Evolutionary conservation across 495 filamentous ascomycete species (phyloP), one percentile per base, ranked within the genome.

Genomic region (Neurospora sp.): DNA sequence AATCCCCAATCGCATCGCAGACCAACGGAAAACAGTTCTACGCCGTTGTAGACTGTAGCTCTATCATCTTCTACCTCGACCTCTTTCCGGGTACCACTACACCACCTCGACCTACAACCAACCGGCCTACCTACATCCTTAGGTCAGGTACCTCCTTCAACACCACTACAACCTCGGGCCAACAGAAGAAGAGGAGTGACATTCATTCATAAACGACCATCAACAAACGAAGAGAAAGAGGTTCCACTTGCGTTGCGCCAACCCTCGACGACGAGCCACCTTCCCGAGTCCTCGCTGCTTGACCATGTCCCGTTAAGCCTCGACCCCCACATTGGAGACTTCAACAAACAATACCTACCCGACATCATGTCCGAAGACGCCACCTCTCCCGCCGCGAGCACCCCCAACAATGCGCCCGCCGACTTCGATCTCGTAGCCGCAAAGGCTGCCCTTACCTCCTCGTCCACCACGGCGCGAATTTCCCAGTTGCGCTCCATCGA

Each of bases 351-450:
- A 74, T 73, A 76, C 68, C 73, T 78, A 75, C 73, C 35, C 77
- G 72, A 71, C 79, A 84, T 78, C 73, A 85, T 85, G 83, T 81
- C 83, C 81, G 83, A 84, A 83, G 76, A 71, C 73, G 75, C 77
- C 75, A 70, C 73, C 53, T 61, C 53, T 2, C 14, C 53, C 53
- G 53, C 27, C 12, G 27, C 53, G 27, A 53, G 46, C 46, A 53
- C 46, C 46, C 20, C 74, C 74, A 77, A 71, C 74, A 76, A 75
- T 74, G 73, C 78, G 16, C 68, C 76, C 48, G 73, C 72, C 75
- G 79, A 73, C 72, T 77, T 85, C 69, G 82, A 85, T 75, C 77
- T 81, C 74, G 73, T 72, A 69, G 74, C 74, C 61, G 79, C 76
- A 35, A 77, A 73, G 68, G 75, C 77, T 65, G 84, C 83, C 22